phyloP scores from a whole-genome alignment of 495 filamentous ascomycete species.

The Jackrogersella minutella region DNA sequence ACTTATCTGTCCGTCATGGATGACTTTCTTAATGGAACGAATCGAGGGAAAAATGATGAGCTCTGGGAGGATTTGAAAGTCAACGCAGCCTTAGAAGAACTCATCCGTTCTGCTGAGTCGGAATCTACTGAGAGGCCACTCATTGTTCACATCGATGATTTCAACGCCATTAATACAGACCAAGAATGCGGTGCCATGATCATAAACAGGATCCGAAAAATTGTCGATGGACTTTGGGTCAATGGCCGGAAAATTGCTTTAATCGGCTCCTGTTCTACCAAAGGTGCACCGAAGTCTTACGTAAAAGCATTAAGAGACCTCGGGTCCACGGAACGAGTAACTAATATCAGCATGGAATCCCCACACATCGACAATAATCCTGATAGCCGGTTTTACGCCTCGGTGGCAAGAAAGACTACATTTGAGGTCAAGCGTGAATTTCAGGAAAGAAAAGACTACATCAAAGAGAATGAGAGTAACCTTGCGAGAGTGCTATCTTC shows the following conservation, averaged over 20 bases:
- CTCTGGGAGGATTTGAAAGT: conserved; percentile 57
- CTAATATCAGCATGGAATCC: background rate
- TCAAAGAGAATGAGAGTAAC: conserved; percentile 51
- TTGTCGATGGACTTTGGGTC: conserved; percentile 73
- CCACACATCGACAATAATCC: too few species aligned
- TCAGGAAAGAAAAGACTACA: conserved; percentile 43
- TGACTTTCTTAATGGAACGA: conserved; percentile 33
- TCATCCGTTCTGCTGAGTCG: conserved; percentile 46
- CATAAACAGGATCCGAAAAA: conserved; percentile 69
- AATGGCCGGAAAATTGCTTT: conserved; percentile 75
- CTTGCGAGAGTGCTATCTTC: conserved; percentile 51
- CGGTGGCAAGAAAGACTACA: background rate
- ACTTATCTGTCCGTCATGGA: conserved; percentile 38
- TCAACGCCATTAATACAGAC: conserved; percentile 73
- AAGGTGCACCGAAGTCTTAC: conserved; percentile 43
- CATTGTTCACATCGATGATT: conserved; percentile 84
- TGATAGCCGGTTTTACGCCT: too few species aligned
- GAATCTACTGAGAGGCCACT: conserved; percentile 43
- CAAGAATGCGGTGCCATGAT: conserved; percentile 66
- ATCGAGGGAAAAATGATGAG: conserved; percentile 41
- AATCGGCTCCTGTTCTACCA: conserved; percentile 68
- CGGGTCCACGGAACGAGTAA: conserved; percentile 34
- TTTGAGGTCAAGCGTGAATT: background rate
- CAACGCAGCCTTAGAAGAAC: conserved; percentile 49
- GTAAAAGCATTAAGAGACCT: conserved; percentile 45